phyloP scores from a whole-genome alignment of 352 stramenopile species.

The Pythium insidiosum region DNA sequence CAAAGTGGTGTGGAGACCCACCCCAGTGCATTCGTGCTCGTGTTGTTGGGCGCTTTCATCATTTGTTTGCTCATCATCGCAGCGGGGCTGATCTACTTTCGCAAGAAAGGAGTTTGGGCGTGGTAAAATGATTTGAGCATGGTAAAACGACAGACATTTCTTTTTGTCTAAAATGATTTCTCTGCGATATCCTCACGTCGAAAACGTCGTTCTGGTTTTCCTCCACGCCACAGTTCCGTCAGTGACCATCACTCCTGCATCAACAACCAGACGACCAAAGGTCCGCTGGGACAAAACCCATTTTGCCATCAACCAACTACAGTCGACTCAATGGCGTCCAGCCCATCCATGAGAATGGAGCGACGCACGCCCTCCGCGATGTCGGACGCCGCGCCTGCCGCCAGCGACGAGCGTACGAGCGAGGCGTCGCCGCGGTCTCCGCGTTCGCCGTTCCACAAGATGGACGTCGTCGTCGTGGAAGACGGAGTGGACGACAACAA shows the following conservation, averaged over 20 bases:
- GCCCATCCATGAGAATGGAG: background rate
- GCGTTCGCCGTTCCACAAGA: constrained; percentile 4
- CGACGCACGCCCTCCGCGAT: no score
- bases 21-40: background rate
- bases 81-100: constrained; percentile 3
- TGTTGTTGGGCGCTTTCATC: background rate
- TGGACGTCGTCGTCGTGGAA: constrained; percentile 3
- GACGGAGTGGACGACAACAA: background rate
- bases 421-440: no score
- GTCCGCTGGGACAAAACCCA: no score
- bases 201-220: no score
- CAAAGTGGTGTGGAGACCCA: constrained; percentile 4
- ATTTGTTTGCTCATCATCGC: constrained; percentile 3
- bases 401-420: no score
- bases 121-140: background rate
- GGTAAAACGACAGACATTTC: no score
- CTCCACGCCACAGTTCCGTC: no score
- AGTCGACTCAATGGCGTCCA: background rate
- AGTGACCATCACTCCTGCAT: no score
- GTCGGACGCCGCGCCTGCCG: no score
- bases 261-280: no score
- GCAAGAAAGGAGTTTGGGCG: background rate
- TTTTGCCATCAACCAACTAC: background rate
- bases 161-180: no score
- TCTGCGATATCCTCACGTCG: no score